Evolutionary conservation across 306 rosid species (phyloP), one percentile per base, ranked within the genome.

Genomic region (Aeschynomene evenia): DNA sequence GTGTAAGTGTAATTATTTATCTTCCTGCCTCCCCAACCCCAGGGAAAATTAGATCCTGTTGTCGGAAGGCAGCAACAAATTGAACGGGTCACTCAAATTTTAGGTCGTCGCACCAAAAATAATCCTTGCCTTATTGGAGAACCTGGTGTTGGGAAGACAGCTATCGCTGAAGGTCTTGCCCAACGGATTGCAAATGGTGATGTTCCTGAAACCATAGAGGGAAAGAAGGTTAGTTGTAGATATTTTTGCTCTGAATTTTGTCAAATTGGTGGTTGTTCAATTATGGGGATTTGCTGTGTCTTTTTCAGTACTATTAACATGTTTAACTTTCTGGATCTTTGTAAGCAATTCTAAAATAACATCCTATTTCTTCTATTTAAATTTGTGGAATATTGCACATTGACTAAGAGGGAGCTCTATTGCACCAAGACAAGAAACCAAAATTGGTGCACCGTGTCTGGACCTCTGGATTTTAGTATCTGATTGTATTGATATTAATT

Each of bases 131-230:
- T 93, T 42, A 85, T 93, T 77, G 97, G 98, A 18, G 98, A 93
- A 68, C 98, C 98, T 72, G 98, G 98, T 50, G 98, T 93, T 52
- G 97, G 98, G 24, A 93, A 93, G 86, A 93, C 98, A 45, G 98
- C 98, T 36, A 90, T 93, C 24, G 97, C 97, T 9, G 98, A 93
- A 76, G 98, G 97, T 28, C 97, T 93, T 77, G 98, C 97, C 28
- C 98, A 94, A 69, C 79, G 97, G 58, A 94, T 94, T 80, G 84
- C 97, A 28, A 90, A 26, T 66, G 96, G 97, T 55, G 97, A 93
- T 84, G 98, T 93, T 56, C 98, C 97, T 39, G 98, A 93, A 85
- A 93, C 97, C 53, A 86, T 93, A 64, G 97, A 93, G 83, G 98
- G 98, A 67, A 93, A 93, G 78, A 85, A 93, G 96, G 98, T 93